phyloP scores from a whole-genome alignment of 2,329 filamentous ascomycete genomes.

The Aspergillus puulaauensis region DNA sequence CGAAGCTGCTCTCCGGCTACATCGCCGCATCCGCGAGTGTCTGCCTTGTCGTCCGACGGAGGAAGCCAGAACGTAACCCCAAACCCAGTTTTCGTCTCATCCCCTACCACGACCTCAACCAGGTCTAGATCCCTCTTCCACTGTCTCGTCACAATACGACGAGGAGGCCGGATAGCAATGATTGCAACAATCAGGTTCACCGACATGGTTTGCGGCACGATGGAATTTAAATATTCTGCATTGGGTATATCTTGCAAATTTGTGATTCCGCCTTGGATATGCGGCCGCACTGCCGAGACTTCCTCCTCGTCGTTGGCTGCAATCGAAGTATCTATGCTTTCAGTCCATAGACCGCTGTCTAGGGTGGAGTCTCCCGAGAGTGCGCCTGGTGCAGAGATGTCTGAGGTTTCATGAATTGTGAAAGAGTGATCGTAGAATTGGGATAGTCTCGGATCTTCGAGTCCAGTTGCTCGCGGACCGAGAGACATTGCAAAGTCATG shows the following conservation, averaged over 20 bases:
- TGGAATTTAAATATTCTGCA: conserved; percentile 62
- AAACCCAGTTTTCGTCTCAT: conserved; percentile 81
- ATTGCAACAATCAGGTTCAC: conserved; percentile 79
- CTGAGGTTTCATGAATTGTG: conserved; percentile 61
- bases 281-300: conserved; percentile 11
- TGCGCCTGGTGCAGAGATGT: conserved; percentile 24
- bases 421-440: conserved; percentile 80
- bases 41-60: conserved; percentile 25
- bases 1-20: conserved; percentile 35
- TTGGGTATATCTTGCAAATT: conserved; percentile 70
- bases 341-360: conserved; percentile 24
- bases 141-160: conserved; percentile 63
- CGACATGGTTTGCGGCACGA: conserved; percentile 77
- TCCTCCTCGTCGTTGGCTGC: conserved; percentile 17
- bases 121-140: conserved; percentile 59
- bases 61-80: conserved; percentile 80
- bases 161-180: conserved; percentile 67
- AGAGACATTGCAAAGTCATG: conserved; percentile 26
- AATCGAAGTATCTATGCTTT: conserved; percentile 21
- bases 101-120: conserved; percentile 76
- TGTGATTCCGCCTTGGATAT: conserved; percentile 52
- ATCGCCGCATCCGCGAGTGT: conserved; percentile 3
- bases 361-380: conserved; percentile 22
- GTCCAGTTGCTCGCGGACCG: conserved; percentile 7
- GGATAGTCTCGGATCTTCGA: conserved; percentile 46